Base-by-base conservation (phyloP, 2,329 filamentous ascomycete species). In the Calonectria honghensis region DNA sequence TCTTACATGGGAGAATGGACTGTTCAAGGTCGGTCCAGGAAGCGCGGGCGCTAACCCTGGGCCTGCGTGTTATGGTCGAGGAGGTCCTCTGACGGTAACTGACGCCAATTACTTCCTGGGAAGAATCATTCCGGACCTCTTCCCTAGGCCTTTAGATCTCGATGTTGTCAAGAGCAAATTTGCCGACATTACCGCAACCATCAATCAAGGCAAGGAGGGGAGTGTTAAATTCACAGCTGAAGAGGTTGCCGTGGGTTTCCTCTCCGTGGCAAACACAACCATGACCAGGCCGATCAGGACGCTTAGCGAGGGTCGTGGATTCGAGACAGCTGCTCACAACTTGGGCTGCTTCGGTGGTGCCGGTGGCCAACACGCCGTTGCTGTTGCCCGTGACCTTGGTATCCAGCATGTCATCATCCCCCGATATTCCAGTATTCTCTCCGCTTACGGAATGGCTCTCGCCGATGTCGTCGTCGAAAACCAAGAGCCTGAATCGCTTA, bases 31-130 rank as follows among this genome's bases (percentile, higher is more conserved):
- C 13, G 93, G 93, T 0, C 93, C 93, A 5, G 64, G 65, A 6
- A 70, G 71, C 61, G 94, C 94, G 1, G 91, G 91, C 52, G 93
- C 93, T 13, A 91, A 94, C 80, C 93, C 93, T 13, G 93, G 93
- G 0, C 93, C 93, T 9, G 92, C 92, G 0, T 94, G 92, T 75
- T 94, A 94, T 79, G 87, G 92, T 32, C 94, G 94, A 81, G 91
- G 90, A 6, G 93, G 93, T 0, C 92, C 93, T 20, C 82, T 94
- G 37, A 93, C 93, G 1, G 93, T 94, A 35, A 94, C 93, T 0
- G 93, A 94, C 82, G 93, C 93, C 0, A 94, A 94, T 78, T 82
- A 94, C 3, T 91, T 93, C 77, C 89, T 94, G 4, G 92, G 93
- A 3, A 86, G 93, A 52, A 82, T 84, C 37, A 81, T 82, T 73